Conservation (phyloP, 139 green algal genomes). For the Picochlorum sp. region DNA sequence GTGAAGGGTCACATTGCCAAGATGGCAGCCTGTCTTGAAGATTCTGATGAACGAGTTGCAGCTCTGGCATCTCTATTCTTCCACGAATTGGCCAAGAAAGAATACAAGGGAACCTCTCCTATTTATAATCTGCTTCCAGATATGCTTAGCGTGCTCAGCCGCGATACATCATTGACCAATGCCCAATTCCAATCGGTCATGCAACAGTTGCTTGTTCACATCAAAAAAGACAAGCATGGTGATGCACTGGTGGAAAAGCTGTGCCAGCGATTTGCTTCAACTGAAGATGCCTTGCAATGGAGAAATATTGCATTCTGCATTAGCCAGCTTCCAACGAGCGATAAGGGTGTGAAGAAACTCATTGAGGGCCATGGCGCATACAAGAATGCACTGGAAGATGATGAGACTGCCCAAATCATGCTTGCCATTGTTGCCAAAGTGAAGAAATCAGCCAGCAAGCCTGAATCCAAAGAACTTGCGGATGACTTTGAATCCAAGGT, state of each 20-base stretch:
- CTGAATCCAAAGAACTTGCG: constrained; percentile 33
- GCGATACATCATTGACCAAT: constrained; percentile 34
- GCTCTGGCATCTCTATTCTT: constrained; percentile 67
- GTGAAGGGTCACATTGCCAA: constrained; percentile 82
- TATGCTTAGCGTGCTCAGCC: constrained; percentile 65
- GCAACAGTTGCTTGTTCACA: constrained; percentile 42
- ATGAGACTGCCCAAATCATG: constrained; percentile 43
- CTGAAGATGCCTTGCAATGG: constrained; percentile 44
- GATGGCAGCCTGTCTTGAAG: constrained; percentile 70
- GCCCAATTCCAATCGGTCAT: constrained; percentile 60
- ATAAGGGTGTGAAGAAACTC: constrained; percentile 71
- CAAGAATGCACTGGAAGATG: constrained; percentile 62
- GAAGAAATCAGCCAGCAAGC: constrained; percentile 33
- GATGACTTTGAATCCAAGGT: constrained; percentile 31
- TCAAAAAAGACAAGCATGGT: constrained; percentile 76
- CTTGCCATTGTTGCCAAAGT: constrained; percentile 36
- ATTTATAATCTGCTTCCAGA: constrained; percentile 94
- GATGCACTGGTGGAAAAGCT: constrained; percentile 73
- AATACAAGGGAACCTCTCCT: constrained; percentile 57
- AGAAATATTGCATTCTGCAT: constrained; percentile 82
- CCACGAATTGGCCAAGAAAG: constrained; percentile 69
- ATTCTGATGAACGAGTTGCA: constrained; percentile 43
- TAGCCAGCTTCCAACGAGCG: constrained; percentile 59
- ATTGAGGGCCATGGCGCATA: constrained; percentile 66
- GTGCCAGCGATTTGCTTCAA: constrained; percentile 47